Base-by-base conservation (phyloP, 441 rosid genomes). In the Capsella rubella region DNA sequence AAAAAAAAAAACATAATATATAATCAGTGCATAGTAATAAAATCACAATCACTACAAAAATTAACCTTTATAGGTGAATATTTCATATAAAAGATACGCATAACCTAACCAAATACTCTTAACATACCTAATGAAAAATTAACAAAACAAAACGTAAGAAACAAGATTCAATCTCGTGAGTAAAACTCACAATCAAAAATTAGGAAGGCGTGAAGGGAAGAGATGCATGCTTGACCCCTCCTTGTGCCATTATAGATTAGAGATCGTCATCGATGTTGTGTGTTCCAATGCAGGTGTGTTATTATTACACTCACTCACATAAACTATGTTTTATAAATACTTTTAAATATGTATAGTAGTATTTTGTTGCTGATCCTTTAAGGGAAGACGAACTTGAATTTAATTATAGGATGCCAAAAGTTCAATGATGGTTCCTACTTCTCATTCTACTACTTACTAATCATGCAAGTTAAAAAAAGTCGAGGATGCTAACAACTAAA, bases 191-290 rank as follows among this genome's bases (percentile, higher is more conserved):
- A 76, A 70, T 37, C 40, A 37, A 9, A 37, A 21, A 9, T 69
- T 49, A 56, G 21, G 45, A 64, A 77, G 64, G 80, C 80, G 77
- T 77, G 80, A 72, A 72, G 73, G 28, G 15, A 77, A 64, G 54
- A 78, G 64, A 52, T 50, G 77, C 77, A 78, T 66, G 81, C 77
- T 66, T 78, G 77, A 72, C 77, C 81, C 80, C 59, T 78, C 61
- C 61, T 60, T 66, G 37, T 58, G 45, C 64, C 65, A 60, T 60
- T 70, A 59, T 59, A 58, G 14, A 34, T 65, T 8, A 50, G 56
- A 71, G 49, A 63, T 75, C 25, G 25, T 21, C 25, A 21, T 21
- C 40, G 34, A 74, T 67, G 45, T 40, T 58, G 45, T 58, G 45
- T 57, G 72, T 56, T 74, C 16, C 34, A 49, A 50, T 60, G 61